phyloP scores from a whole-genome alignment of 495 filamentous ascomycete genomes.

The Aspergillus coremiiformis region DNA sequence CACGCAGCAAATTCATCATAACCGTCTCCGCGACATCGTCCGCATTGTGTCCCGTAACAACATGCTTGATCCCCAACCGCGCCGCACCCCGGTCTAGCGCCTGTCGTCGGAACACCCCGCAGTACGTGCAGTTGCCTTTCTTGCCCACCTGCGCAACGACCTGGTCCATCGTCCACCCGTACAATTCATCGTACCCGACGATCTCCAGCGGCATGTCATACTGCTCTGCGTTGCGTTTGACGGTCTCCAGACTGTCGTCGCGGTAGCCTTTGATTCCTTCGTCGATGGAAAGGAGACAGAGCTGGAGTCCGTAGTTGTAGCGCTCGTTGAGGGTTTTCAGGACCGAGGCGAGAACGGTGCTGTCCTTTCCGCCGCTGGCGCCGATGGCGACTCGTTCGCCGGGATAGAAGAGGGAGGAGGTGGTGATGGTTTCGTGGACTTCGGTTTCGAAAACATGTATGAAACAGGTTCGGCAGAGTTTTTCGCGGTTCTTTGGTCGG shows the following conservation, averaged over 20 bases:
- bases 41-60: constrained; percentile 96
- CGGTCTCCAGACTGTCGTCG: constrained; percentile 91
- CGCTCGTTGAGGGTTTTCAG: constrained; percentile 91
- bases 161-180: constrained; percentile 99
- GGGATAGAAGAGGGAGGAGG: constrained; percentile 66
- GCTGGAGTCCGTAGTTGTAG: constrained; percentile 75
- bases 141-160: constrained; percentile 93
- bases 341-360: constrained; percentile 89
- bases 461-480: constrained; percentile 87
- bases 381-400: constrained; percentile 92
- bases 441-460: constrained; percentile 81
- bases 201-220: constrained; percentile 88
- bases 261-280: constrained; percentile 96
- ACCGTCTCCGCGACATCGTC: constrained; percentile 98
- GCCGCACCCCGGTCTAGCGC: constrained; percentile 89
- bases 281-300: constrained; percentile 85
- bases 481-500: constrained; percentile 85
- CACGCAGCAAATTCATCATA: constrained; percentile 91
- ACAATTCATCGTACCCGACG: constrained; percentile 87
- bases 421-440: constrained; percentile 84
- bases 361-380: constrained; percentile 95
- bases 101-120: constrained; percentile 91
- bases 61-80: constrained; percentile 80
- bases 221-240: constrained; percentile 85
- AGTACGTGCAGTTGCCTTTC: constrained; percentile 98